These are phyloP conservation scores for Drosera capensis DNA, from an alignment of 148 eudicot species.

Conservation along the genomic window DNA sequence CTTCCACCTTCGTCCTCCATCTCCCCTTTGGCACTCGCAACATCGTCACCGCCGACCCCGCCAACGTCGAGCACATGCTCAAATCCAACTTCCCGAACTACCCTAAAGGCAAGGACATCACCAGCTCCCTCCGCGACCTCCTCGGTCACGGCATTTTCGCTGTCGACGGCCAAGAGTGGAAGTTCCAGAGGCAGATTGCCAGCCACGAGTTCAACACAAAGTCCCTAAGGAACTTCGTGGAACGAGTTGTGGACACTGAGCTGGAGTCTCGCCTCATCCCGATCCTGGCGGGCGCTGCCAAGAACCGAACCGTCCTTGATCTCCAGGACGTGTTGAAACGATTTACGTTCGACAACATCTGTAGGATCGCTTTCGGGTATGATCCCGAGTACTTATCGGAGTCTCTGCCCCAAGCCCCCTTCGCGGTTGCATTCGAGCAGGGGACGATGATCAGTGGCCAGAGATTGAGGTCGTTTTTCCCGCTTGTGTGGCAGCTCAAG, in stretches of 20 bases:
- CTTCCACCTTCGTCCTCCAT: conserved; percentile 8
- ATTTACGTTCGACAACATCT: conserved; percentile 19
- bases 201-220: conserved; percentile 35
- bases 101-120: conserved; percentile 13
- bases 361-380: conserved; percentile 26
- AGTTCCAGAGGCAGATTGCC: conserved; percentile 28
- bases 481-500: conserved; percentile 19
- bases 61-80: conserved; percentile 16
- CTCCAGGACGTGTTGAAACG: conserved; percentile 20
- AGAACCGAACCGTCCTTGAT: conserved; percentile 7
- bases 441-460: conserved; percentile 14
- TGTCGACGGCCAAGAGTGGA: conserved; percentile 32
- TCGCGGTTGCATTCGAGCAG: conserved; percentile 27
- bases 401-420: conserved; percentile 12
- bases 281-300: conserved; percentile 6
- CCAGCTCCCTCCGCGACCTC: conserved; percentile 10
- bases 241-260: conserved; percentile 30
- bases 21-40: conserved; percentile 4
- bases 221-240: conserved; percentile 27
- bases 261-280: conserved; percentile 27
- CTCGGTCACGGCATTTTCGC: conserved; percentile 36
- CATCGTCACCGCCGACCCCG: conserved; percentile 15
- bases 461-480: conserved; percentile 13
- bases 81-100: conserved; percentile 16
- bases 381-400: conserved; percentile 24